These are phyloP conservation scores for Telfairia occidentalis DNA, from an alignment of 331 rosid genomes.

Conservation along the genomic window DNA sequence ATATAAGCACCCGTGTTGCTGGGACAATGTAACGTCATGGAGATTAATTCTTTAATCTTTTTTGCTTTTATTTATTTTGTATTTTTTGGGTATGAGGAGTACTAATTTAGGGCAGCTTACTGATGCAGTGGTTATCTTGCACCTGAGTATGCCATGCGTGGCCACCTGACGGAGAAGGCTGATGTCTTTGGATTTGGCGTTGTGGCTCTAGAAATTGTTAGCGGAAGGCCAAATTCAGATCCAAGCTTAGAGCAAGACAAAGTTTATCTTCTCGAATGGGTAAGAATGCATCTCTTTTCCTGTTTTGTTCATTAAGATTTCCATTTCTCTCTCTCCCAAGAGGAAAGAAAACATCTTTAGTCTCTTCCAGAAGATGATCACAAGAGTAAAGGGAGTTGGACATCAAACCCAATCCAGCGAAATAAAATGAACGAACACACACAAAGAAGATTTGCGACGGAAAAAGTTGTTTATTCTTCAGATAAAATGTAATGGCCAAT, in stretches of 20 bases:
- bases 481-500: not conserved
- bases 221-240: conserved; percentile 69
- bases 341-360: not conserved
- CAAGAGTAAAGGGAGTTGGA: not conserved
- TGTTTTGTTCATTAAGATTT: not conserved
- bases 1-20: conserved; percentile 75
- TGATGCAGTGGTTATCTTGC: conserved; percentile 77
- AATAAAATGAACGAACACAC: not conserved
- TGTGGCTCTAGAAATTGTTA: conserved; percentile 56
- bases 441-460: not conserved
- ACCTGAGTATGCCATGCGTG: conserved; percentile 83
- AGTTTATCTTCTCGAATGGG: conserved; percentile 76
- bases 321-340: not conserved
- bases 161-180: conserved; percentile 71
- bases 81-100: not conserved
- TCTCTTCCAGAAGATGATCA: not conserved
- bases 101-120: not conserved
- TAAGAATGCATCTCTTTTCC: conserved; percentile 16
- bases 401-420: not conserved
- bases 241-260: conserved; percentile 48
- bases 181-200: conserved; percentile 78
- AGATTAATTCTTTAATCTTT: not conserved
- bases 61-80: not conserved
- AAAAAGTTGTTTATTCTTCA: not conserved
- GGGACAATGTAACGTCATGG: conserved; percentile 52